phyloP scores from a whole-genome alignment of 2,329 filamentous ascomycete species.

The Madurella mycetomatis region DNA sequence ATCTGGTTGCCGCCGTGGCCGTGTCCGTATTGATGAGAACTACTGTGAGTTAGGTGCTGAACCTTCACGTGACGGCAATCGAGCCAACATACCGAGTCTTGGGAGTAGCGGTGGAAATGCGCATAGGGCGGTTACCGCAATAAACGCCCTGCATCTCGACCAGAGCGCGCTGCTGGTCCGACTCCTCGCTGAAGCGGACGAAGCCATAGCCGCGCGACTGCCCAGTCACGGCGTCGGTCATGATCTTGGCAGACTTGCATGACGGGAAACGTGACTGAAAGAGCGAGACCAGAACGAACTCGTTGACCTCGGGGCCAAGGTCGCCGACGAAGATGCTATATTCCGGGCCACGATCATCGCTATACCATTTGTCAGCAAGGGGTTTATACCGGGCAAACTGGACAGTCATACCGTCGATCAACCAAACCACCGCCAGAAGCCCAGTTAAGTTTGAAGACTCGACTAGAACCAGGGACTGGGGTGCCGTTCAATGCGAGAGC shows the following conservation, averaged over 20 bases:
- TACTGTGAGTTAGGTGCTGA: conserved; percentile 22
- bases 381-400: conserved; percentile 16
- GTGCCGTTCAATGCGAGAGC: conserved; percentile 86
- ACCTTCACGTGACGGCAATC: background rate
- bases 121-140: conserved; percentile 97
- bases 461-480: conserved; percentile 86
- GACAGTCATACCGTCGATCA: conserved; percentile 69
- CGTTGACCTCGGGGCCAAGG: conserved; percentile 95
- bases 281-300: conserved; percentile 93
- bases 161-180: conserved; percentile 91
- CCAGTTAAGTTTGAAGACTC: conserved; percentile 99
- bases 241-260: conserved; percentile 99
- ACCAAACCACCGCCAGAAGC: conserved; percentile 92
- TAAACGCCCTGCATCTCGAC: conserved; percentile 99
- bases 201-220: conserved; percentile 98
- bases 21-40: conserved; percentile 39
- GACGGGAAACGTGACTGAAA: conserved; percentile 96
- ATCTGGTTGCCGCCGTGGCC: conserved; percentile 36
- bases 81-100: conserved; percentile 68
- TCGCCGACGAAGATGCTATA: conserved; percentile 98
- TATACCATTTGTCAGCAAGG: conserved; percentile 36
- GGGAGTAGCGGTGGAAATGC: conserved; percentile 93
- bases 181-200: conserved; percentile 92
- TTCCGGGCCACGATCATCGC: conserved; percentile 93
- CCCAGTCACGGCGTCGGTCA: conserved; percentile 97